Percentiles rank a stretch among this genome's conserved stretches.
phyloP scores from a whole-genome alignment of 208 protist genomes.

The Leishmania braziliensis region DNA sequence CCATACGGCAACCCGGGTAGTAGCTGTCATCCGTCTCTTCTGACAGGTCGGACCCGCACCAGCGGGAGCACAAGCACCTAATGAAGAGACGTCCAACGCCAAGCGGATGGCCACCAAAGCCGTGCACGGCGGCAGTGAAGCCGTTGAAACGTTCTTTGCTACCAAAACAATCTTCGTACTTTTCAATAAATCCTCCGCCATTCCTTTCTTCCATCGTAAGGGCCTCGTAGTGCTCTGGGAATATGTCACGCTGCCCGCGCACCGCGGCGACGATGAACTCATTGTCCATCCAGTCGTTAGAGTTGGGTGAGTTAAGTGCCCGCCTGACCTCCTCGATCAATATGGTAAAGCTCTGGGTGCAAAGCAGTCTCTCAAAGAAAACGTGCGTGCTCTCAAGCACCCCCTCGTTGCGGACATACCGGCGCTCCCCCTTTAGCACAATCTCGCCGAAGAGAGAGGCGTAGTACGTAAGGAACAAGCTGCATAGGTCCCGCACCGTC shows the following conservation, averaged over 20 bases:
- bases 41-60: conserved; percentile 18
- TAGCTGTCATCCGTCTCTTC: conserved; percentile 22
- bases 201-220: conserved; percentile 64
- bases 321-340: conserved; percentile 62
- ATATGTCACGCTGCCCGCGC: conserved; percentile 51
- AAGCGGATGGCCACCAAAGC: conserved; percentile 64
- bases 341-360: conserved; percentile 68
- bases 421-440: conserved; percentile 39
- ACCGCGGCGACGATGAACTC: conserved; percentile 85
- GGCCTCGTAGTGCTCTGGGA: conserved; percentile 48
- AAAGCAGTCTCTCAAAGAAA: conserved; percentile 67
- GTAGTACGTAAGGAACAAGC: conserved; percentile 83
- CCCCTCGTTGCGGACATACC: conserved; percentile 32
- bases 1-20: conserved; percentile 23
- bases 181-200: conserved; percentile 59
- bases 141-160: conserved; percentile 62
- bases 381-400: conserved; percentile 12
- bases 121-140: conserved; percentile 66
- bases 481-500: conserved; percentile 73
- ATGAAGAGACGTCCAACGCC: conserved; percentile 33
- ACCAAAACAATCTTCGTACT: conserved; percentile 72
- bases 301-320: conserved; percentile 41
- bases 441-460: conserved; percentile 70
- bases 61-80: conserved; percentile 31
- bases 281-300: conserved; percentile 78